phyloP scores from a whole-genome alignment of 2,329 filamentous ascomycete genomes.

The Sarocladiaceae sp. region DNA sequence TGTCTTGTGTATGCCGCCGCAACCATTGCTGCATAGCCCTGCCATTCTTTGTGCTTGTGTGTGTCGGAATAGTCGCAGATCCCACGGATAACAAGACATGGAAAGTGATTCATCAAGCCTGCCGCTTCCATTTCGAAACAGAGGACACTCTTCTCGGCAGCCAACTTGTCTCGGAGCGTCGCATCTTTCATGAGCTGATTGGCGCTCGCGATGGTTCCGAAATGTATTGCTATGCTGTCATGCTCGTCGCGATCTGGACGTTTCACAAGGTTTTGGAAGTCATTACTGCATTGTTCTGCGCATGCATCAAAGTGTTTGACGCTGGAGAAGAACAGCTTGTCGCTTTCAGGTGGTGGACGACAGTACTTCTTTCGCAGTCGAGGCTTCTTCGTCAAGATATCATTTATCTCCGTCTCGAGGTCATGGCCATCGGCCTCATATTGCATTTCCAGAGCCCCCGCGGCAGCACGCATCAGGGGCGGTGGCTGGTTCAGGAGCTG shows the following conservation, averaged over 20 bases:
- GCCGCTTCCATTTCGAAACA: constrained; percentile 12
- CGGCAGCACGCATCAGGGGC: too few species aligned
- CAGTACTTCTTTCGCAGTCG: too few species aligned
- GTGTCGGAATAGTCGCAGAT: constrained; percentile 28
- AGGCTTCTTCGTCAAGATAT: too few species aligned
- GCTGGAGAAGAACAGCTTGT: not conserved
- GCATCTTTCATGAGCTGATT: constrained; percentile 14
- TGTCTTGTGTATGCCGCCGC: constrained; percentile 21
- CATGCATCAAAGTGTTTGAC: not conserved
- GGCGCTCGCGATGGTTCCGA: constrained; percentile 11
- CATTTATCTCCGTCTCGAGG: too few species aligned
- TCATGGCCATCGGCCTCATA: too few species aligned
- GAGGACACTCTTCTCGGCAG: not conserved
- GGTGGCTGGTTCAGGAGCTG: too few species aligned
- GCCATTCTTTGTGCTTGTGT: constrained; percentile 23
- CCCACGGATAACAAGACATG: constrained; percentile 23
- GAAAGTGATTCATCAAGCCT: constrained; percentile 16
- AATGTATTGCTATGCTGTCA: constrained; percentile 12
- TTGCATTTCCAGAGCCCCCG: too few species aligned
- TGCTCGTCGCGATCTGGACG: constrained; percentile 1
- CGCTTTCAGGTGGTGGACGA: too few species aligned
- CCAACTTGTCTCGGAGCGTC: not conserved
- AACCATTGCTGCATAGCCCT: constrained; percentile 19
- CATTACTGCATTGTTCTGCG: not conserved
- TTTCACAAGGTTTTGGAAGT: not conserved